Conservation (phyloP, 495 filamentous ascomycete species). For the Evansstolkia leycettana region DNA sequence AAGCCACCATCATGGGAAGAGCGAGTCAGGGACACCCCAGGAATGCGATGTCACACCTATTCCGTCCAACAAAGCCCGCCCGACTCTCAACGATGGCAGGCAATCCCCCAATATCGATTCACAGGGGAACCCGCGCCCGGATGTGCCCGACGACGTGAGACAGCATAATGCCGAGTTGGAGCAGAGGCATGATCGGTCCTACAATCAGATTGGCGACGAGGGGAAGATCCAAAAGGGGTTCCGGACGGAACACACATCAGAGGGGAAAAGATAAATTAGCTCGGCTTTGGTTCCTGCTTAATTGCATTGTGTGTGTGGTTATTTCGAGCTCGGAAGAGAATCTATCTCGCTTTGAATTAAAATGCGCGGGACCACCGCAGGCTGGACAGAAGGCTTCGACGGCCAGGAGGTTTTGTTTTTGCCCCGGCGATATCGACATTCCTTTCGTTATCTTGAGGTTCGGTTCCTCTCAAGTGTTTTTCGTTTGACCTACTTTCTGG, state of each 20-base stretch:
- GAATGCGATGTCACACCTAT: not conserved
- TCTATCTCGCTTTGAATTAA: too few relatives aligned
- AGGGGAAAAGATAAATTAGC: not conserved
- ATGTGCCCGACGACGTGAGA: constrained; percentile 28
- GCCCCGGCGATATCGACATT: too few relatives aligned
- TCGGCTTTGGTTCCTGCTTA: not conserved
- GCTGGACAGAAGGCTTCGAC: too few relatives aligned
- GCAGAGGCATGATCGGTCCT: constrained; percentile 23
- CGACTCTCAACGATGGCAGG: constrained; percentile 21
- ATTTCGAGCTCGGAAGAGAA: not conserved
- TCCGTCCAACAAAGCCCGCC: constrained; percentile 26
- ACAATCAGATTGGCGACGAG: constrained; percentile 24
- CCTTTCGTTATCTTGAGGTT: too few relatives aligned
- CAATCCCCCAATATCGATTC: constrained; percentile 21
- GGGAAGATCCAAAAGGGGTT: constrained; percentile 18
- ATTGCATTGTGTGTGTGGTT: not conserved
- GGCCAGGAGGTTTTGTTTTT: too few relatives aligned
- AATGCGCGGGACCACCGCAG: too few relatives aligned
- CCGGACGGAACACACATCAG: constrained; percentile 10
- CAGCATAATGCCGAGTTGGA: constrained; percentile 26
- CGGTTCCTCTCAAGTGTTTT: too few relatives aligned
- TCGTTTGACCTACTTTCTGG: too few relatives aligned
- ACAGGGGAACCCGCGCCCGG: constrained; percentile 12
- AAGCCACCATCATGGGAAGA: not conserved
- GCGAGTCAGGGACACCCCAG: not conserved